These are phyloP conservation scores for Nepenthes gracilis DNA, from an alignment of 148 eudicot genomes.

Conservation along the genomic window DNA sequence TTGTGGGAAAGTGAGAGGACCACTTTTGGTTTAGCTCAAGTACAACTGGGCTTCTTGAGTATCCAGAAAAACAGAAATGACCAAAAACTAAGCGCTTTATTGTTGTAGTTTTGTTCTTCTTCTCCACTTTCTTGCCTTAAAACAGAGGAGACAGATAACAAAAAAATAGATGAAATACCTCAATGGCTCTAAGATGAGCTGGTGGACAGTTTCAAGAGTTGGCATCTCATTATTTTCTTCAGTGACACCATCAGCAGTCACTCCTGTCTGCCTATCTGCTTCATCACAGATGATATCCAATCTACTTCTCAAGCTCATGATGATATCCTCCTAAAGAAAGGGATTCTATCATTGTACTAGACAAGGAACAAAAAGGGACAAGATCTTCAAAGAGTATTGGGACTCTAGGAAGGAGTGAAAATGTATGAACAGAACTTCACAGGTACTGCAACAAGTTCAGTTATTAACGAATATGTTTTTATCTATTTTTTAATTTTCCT, in stretches of 20 bases:
- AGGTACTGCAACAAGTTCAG: too few relatives aligned
- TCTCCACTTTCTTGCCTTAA: background rate
- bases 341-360: background rate
- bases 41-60: too few relatives aligned
- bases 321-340: slow-evolving; percentile 64
- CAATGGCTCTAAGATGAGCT: slow-evolving; percentile 35
- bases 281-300: slow-evolving; percentile 79
- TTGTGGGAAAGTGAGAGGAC: too few relatives aligned
- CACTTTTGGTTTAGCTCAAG: too few relatives aligned
- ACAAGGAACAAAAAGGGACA: background rate
- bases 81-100: too few relatives aligned
- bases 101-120: too few relatives aligned
- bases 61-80: too few relatives aligned
- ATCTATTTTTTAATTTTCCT: too few relatives aligned
- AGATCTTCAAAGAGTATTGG: background rate
- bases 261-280: slow-evolving; percentile 39
- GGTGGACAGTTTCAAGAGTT: slow-evolving; percentile 21
- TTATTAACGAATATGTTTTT: too few relatives aligned
- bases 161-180: slow-evolving; percentile 33
- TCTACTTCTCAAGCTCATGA: slow-evolving; percentile 58
- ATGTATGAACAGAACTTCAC: too few relatives aligned
- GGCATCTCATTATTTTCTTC: slow-evolving; percentile 24
- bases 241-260: slow-evolving; percentile 19
- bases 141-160: background rate
- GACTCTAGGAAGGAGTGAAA: too few relatives aligned